Conservation (phyloP, 768 basidiomycete genomes). For the Leucocoprinus birnbaumii region DNA sequence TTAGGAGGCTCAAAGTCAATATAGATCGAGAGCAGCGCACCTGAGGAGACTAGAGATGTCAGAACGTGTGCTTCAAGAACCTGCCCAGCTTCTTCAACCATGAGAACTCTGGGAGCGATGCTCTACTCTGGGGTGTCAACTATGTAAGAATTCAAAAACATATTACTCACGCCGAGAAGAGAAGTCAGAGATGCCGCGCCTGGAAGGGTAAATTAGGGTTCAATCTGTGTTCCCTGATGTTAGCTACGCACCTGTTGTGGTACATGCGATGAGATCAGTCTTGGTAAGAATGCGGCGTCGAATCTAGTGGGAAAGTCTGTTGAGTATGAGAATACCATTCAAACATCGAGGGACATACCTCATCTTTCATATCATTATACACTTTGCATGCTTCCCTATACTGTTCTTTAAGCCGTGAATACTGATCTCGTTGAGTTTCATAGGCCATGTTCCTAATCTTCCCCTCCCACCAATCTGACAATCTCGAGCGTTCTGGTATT, state of each 20-base stretch:
- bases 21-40: background rate
- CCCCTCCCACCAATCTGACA: conserved; percentile 47
- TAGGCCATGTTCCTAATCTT: conserved; percentile 30
- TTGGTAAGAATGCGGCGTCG: conserved; percentile 50
- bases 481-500: conserved; percentile 37
- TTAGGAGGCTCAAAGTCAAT: background rate
- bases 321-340: too few relatives aligned
- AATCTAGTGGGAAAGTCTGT: too few relatives aligned
- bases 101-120: conserved; percentile 54
- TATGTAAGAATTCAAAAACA: background rate
- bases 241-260: conserved; percentile 56
- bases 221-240: background rate
- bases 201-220: conserved; percentile 20
- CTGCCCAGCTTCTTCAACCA: conserved; percentile 84
- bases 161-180: conserved; percentile 45
- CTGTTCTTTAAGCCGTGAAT: conserved; percentile 30
- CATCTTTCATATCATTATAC: conserved; percentile 47
- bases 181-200: conserved; percentile 67
- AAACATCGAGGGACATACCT: conserved; percentile 35
- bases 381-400: conserved; percentile 30
- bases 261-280: conserved; percentile 70
- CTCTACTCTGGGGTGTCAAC: conserved; percentile 33
- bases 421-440: conserved; percentile 32
- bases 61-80: conserved; percentile 78
- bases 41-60: conserved; percentile 56